phyloP scores from a whole-genome alignment of 345 rosid species.

The Moringa oleifera region DNA sequence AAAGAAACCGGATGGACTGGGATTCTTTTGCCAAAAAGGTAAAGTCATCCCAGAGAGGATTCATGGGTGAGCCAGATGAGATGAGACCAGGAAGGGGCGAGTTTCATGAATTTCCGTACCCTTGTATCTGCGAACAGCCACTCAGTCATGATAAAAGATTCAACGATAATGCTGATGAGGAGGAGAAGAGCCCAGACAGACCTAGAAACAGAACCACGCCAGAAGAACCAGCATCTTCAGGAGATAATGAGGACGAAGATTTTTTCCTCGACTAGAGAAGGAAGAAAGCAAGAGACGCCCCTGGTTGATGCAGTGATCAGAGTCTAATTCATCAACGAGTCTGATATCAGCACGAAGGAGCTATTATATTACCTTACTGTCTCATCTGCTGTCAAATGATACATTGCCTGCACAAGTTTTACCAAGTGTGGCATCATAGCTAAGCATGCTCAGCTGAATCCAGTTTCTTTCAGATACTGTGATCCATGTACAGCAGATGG shows the following conservation, averaged over 20 bases:
- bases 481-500: conserved; percentile 25
- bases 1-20: conserved; percentile 70
- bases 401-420: conserved; percentile 6
- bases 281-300: background rate
- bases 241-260: conserved; percentile 29
- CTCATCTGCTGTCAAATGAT: background rate
- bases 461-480: too few species aligned
- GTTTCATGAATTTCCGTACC: conserved; percentile 77
- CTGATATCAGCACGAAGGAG: background rate
- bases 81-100: conserved; percentile 83
- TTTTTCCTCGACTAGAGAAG: conserved; percentile 30
- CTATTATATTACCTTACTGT: background rate
- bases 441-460: background rate
- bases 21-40: conserved; percentile 72
- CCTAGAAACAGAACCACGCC: conserved; percentile 19
- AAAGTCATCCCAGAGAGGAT: conserved; percentile 88
- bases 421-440: conserved; percentile 2
- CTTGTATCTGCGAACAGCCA: conserved; percentile 77
- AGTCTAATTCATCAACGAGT: background rate
- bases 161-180: conserved; percentile 13
- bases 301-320: background rate
- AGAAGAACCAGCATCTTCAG: conserved; percentile 19
- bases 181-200: conserved; percentile 20
- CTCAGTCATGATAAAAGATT: conserved; percentile 21
- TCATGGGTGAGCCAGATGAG: conserved; percentile 97